Percentiles rank a stretch among this genome's conserved stretches.
Conservation (phyloP, 306 rosid genomes). For the Psophocarpus tetragonolobus region DNA sequence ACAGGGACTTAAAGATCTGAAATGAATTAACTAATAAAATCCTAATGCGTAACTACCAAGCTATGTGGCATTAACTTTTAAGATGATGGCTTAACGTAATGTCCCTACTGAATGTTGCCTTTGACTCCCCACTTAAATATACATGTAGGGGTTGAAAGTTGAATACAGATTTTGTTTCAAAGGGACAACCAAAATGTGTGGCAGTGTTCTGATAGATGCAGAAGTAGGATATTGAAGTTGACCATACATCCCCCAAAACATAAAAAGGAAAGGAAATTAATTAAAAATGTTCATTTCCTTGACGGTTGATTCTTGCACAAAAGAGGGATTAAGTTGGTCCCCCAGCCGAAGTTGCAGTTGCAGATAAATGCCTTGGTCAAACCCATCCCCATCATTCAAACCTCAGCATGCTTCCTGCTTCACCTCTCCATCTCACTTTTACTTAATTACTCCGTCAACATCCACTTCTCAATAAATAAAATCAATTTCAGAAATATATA, state of each 20-base stretch:
- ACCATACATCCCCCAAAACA: not conserved
- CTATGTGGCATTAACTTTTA: not conserved
- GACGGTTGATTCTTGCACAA: not conserved
- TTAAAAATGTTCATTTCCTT: not conserved
- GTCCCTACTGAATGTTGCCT: conserved; percentile 16
- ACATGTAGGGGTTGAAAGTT: not conserved
- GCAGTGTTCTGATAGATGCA: not conserved
- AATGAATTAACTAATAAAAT: not conserved
- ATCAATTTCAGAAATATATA: too few species aligned
- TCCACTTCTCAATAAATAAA: not conserved
- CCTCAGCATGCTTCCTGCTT: not conserved
- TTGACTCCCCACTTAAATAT: conserved; percentile 20
- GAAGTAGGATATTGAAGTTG: conserved; percentile 7
- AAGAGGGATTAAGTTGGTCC: not conserved
- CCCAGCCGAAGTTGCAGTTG: not conserved
- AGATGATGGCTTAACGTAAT: not conserved
- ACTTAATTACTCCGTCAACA: not conserved
- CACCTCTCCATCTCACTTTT: not conserved
- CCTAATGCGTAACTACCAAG: not conserved
- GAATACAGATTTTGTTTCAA: not conserved
- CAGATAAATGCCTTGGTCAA: conserved; percentile 18
- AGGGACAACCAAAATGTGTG: conserved; percentile 21
- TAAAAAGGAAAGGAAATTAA: not conserved
- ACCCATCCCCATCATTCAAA: not conserved
- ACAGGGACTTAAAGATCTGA: not conserved